Evolutionary conservation across 176 grass and related monocot species (phyloP).

Genomic region (Aegilops umbellulata): DNA sequence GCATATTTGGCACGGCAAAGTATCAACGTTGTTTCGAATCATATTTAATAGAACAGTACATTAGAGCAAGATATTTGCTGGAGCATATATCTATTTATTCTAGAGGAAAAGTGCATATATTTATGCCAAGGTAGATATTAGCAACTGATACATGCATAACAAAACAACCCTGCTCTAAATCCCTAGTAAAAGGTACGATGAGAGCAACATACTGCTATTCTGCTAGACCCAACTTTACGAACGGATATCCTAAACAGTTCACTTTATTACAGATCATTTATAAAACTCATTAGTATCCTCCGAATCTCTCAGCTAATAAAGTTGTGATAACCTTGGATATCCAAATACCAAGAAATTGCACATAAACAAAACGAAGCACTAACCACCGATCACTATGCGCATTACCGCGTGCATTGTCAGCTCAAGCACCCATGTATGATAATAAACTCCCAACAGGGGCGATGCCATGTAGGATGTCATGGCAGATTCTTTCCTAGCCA

Average conservation of each 20-base stretch:
- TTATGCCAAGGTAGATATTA: too few relatives aligned
- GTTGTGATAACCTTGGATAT: background rate
- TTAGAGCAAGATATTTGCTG: too few relatives aligned
- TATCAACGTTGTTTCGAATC: too few relatives aligned
- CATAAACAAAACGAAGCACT: background rate
- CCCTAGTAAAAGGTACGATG: too few relatives aligned
- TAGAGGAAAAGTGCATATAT: too few relatives aligned
- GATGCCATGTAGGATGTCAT: background rate
- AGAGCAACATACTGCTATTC: too few relatives aligned
- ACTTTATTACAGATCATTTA: background rate
- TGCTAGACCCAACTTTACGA: background rate
- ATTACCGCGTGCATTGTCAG: background rate
- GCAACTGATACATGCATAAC: too few relatives aligned
- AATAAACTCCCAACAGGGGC: background rate
- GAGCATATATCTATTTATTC: too few relatives aligned
- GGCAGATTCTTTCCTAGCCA: background rate
- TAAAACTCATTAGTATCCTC: background rate
- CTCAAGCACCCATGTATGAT: background rate
- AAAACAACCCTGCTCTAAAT: too few relatives aligned
- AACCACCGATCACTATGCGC: background rate
- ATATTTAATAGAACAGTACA: too few relatives aligned
- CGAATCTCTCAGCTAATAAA: background rate
- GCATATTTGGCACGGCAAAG: too few relatives aligned
- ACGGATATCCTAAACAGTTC: background rate
- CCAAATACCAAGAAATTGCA: background rate